Evolutionary conservation across 768 basidiomycete genomes (phyloP), one percentile per base, ranked within the genome.

Genomic region (Boletus coccyginus): DNA sequence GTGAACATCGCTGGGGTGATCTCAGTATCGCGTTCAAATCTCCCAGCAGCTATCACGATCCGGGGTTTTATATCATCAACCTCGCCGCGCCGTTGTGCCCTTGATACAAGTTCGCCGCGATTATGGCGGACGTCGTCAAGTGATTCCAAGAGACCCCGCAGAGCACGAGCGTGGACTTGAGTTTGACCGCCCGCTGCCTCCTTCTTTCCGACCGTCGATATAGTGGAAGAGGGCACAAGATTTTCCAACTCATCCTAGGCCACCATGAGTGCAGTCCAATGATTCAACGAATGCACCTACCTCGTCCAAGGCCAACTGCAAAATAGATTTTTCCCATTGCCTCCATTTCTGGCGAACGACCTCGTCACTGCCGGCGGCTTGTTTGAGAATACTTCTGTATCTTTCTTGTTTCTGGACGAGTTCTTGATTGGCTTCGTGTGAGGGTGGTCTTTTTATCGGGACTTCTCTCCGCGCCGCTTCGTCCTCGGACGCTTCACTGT

Each of bases 1-100:
- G 94, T 91, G 67, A 98, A 98, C 86, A 89, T 88, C 24, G 86
- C 88, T 0, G 95, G 85, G 36, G 86, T 84, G 17, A 92, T 82
- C 63, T 92, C 86, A 4, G 77, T 74, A 68, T 88, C 79, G 27
- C 81, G 78, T 50, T 87, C 86, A 44, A 94, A 78, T 3, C 81
- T 81, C 16, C 80, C 75, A 0, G 92, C 85, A 24, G 85, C 85
- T 49, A 77, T 79, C 59, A 90, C 62, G 24, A 98, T 83, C 2
- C 82, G 80, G 7, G 81, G 74, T 13, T 81, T 79, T 46, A 98
- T 86, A 65, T 96, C 88, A 57, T 96, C 94, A 0, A 77, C 76
- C 8, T 81, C 79, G 0, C 83, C 79, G 8, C 87, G 74, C 16
- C 80, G 78, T 49, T 81, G 77, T 4, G 86, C 91, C 35, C 88